These are phyloP conservation scores for Magnolia kwangsiensis DNA, from an alignment of 164 flowering plant species.

Conservation along the genomic window DNA sequence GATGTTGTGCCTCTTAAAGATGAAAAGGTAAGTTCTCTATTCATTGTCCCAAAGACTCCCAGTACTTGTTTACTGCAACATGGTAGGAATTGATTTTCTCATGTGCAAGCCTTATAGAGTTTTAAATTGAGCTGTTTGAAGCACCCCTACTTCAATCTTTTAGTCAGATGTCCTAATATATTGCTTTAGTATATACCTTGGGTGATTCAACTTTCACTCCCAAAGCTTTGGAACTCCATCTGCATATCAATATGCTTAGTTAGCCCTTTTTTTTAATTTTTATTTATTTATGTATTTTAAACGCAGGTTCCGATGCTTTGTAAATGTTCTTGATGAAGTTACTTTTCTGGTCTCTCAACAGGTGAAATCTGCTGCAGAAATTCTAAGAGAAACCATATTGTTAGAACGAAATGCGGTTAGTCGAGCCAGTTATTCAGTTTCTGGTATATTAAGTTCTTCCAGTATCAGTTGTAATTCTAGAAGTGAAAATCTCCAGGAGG, in stretches of 20 bases:
- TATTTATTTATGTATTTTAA: no score
- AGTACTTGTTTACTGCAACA: not conserved
- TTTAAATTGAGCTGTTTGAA: no score
- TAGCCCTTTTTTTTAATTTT: not conserved
- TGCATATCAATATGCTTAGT: not conserved
- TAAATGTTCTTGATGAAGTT: not conserved
- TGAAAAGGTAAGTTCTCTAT: constrained; percentile 45
- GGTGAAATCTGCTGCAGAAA: constrained; percentile 45
- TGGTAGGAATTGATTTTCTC: not conserved
- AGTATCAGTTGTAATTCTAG: constrained; percentile 41
- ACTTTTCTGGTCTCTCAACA: constrained; percentile 22
- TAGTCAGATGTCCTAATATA: no score
- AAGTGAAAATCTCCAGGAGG: constrained; percentile 55
- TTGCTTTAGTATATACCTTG: no score
- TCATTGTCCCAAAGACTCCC: not conserved
- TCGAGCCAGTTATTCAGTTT: constrained; percentile 60
- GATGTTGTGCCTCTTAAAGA: constrained; percentile 62
- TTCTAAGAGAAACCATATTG: constrained; percentile 41
- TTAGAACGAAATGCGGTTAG: constrained; percentile 43
- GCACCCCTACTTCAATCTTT: no score
- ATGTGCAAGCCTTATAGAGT: not conserved
- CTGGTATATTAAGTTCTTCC: constrained; percentile 69
- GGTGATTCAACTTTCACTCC: not conserved
- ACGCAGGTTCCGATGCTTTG: not conserved
- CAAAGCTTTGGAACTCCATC: not conserved